Conservation (phyloP, 768 basidiomycete species). For the Boletus sp. region DNA sequence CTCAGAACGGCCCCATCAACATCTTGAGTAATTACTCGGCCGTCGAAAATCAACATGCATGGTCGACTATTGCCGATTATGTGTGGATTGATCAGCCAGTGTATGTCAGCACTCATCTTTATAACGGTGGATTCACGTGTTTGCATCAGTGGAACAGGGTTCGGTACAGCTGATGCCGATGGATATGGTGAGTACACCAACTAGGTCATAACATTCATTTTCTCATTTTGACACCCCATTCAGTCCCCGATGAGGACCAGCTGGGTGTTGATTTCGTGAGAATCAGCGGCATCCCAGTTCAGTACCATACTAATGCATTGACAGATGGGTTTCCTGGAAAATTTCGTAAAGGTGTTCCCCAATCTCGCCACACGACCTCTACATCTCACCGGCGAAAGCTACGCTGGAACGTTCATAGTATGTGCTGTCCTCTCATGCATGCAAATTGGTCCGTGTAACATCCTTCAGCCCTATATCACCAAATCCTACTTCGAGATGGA, state of each 20-base stretch:
- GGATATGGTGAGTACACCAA: constrained; percentile 49
- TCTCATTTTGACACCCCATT: constrained; percentile 10
- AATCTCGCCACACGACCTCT: constrained; percentile 62
- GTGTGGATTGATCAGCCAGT: constrained; percentile 77
- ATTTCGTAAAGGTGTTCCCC: constrained; percentile 74
- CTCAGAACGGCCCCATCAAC: constrained; percentile 65
- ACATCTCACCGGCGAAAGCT: constrained; percentile 71
- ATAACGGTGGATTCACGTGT: background rate
- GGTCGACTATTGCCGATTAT: constrained; percentile 51
- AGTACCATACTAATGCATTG: background rate
- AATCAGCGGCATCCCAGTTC: background rate
- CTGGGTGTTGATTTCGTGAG: constrained; percentile 49
- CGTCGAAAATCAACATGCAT: constrained; percentile 51
- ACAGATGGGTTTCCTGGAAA: constrained; percentile 68
- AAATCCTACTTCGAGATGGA: constrained; percentile 62
- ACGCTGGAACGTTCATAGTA: constrained; percentile 69
- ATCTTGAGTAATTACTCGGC: constrained; percentile 50
- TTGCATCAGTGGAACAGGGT: constrained; percentile 54
- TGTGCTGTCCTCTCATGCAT: constrained; percentile 33
- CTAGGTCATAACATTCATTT: background rate
- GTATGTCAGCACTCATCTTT: constrained; percentile 15
- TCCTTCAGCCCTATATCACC: constrained; percentile 67
- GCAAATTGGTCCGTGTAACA: background rate
- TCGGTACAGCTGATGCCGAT: constrained; percentile 55
- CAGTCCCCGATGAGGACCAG: constrained; percentile 60